Base-by-base conservation (phyloP, 495 filamentous ascomycete genomes). In the Annulohypoxylon nitens region DNA sequence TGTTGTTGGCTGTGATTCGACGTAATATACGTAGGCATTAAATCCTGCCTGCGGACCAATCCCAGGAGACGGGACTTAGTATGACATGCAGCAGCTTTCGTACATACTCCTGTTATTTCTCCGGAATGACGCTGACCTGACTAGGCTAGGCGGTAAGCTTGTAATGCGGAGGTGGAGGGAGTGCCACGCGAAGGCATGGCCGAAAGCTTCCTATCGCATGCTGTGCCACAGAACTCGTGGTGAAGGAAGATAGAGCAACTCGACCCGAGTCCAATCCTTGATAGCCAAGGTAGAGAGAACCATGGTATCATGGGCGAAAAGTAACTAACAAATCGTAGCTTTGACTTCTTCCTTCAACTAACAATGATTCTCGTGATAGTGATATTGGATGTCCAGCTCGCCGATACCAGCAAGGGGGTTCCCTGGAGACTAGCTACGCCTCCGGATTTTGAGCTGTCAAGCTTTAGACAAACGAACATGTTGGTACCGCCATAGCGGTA, bases 311-410 rank as follows among this genome's bases (percentile, higher is more conserved):
- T 53, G 45, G 43, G 34, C 30, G 9, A 26, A 16, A 20, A n/a
- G 37, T 47, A 18, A 33, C n/a, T 33, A 53, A 72, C 10, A 63
- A 8, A 57, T 59, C 57, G 64, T 41, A 45, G 61, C 53, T 41
- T 16, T n/a, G 18, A 8, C 7, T 3, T 39, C 18, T 25, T 6
- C 45, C n/a, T 7, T 43, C 11, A 12, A 50, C 47, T 11, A 11
- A 50, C 16, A 16, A 7, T 23, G 7, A 7, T 11, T 50, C 47
- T 10, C 50, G n/a, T 30, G 23, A 33, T 25, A 25, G 14, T 11
- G 25, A 54, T 11, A 23, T 30, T 14, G 23, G 14, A 4, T 16
- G 53, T 33, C 20, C 53, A 33, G 30, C 26, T 57, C n/a, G 53
- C 33, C 3, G 11, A 9, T 54, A 30, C 25, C 1, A 30, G 50